Percentiles rank a stretch among this genome's conserved stretches.
Evolutionary conservation across 2,329 filamentous ascomycete species (phyloP).

Genomic region (Stenocarpella maydis): DNA sequence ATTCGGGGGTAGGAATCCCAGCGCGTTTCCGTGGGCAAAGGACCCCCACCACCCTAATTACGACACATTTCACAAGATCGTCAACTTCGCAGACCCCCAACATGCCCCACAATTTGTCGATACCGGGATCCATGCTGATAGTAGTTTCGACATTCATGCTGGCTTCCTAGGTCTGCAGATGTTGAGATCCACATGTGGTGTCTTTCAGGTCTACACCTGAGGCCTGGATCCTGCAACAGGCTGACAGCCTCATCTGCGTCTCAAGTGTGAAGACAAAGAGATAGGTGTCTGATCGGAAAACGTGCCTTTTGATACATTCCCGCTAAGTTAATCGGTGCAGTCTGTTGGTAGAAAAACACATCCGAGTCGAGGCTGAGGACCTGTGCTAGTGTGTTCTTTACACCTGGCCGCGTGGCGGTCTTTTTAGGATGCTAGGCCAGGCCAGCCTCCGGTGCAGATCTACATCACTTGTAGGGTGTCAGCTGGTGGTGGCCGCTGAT

Average conservation of each 20-base stretch:
- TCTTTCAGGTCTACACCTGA: background rate
- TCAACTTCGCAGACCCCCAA: conserved; percentile 5
- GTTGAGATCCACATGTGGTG: background rate
- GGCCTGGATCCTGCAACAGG: background rate
- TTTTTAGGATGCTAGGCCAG: background rate
- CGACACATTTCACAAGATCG: background rate
- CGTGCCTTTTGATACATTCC: background rate
- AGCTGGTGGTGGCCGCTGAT: conserved; percentile 4
- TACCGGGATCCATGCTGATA: background rate
- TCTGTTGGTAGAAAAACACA: background rate
- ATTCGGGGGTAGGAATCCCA: background rate
- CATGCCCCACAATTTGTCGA: background rate
- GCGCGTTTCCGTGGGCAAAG: background rate
- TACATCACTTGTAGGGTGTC: conserved; percentile 1
- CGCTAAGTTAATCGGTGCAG: background rate
- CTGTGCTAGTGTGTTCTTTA: background rate
- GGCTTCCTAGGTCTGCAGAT: background rate
- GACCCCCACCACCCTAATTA: conserved; percentile 9
- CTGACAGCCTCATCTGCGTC: background rate
- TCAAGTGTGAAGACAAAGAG: background rate
- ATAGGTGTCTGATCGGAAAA: conserved; percentile 2
- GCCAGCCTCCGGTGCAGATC: conserved; percentile 12
- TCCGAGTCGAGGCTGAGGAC: background rate
- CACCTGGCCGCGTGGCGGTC: background rate
- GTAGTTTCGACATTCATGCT: background rate